Evolutionary conservation across 305 asterid genomes (phyloP).

Genomic region (Fraxinus greggii): DNA sequence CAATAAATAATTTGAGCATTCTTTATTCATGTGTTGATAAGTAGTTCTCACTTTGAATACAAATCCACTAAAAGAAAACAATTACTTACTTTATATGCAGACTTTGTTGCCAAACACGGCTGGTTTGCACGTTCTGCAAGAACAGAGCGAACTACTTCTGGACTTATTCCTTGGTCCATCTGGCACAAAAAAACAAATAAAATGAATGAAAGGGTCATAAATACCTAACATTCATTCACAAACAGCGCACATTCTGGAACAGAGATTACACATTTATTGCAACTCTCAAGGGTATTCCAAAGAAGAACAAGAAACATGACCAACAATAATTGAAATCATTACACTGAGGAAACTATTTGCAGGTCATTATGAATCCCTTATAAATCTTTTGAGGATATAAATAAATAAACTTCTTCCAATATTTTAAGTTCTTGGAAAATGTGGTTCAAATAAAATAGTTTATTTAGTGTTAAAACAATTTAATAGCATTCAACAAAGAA

Average conservation of each 20-base stretch:
- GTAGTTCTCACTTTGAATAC: not conserved
- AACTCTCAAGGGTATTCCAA: not conserved
- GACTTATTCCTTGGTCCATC: slow-evolving; percentile 79
- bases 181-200: slow-evolving; percentile 34
- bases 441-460: not conserved
- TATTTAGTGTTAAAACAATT: not conserved
- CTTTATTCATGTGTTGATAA: not conserved
- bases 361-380: not conserved
- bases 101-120: slow-evolving; percentile 76
- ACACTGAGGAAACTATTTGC: not conserved
- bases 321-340: not conserved
- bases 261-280: not conserved
- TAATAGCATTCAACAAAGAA: slow-evolving; percentile 5
- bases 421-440: not conserved
- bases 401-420: not conserved
- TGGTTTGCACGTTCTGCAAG: slow-evolving; percentile 80
- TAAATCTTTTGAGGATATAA: not conserved
- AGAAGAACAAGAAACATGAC: not conserved
- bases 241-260: not conserved
- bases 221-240: not conserved
- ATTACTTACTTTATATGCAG: slow-evolving; percentile 65
- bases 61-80: slow-evolving; percentile 9
- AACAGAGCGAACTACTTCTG: slow-evolving; percentile 87
- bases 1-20: not conserved
- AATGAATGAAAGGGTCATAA: slow-evolving; percentile 16